Percentiles rank a stretch among this genome's conserved stretches.
Evolutionary conservation across 495 filamentous ascomycete species (phyloP).

Genomic region (Apodospora peruviana): DNA sequence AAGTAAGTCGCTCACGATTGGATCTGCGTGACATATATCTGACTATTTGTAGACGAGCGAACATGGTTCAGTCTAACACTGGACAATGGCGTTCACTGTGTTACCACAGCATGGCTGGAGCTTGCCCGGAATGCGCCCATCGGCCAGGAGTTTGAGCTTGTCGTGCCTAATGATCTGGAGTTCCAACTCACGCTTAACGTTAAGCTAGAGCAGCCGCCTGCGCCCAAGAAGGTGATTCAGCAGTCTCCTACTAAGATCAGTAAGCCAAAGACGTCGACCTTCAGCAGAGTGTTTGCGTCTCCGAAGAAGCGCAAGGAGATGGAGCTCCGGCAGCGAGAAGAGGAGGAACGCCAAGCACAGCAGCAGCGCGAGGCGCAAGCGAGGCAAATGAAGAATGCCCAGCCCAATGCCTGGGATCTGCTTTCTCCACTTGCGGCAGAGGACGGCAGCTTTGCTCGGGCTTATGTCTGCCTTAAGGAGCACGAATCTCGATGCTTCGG

Average conservation of each 20-base stretch:
- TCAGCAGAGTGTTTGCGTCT: slow-evolving; percentile 86
- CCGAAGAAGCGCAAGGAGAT: slow-evolving; percentile 93
- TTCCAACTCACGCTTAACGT: slow-evolving; percentile 96
- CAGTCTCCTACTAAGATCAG: slow-evolving; percentile 53
- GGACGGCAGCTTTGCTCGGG: slow-evolving; percentile 87
- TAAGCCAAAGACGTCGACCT: slow-evolving; percentile 71
- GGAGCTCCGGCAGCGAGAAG: slow-evolving; percentile 73
- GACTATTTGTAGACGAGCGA: slow-evolving; percentile 62
- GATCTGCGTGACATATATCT: background rate
- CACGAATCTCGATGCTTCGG: slow-evolving; percentile 84
- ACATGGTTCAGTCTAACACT: slow-evolving; percentile 91
- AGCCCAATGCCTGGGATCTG: slow-evolving; percentile 76
- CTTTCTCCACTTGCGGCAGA: slow-evolving; percentile 77
- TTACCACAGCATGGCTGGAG: slow-evolving; percentile 93
- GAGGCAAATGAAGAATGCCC: slow-evolving; percentile 46
- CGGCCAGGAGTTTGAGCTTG: slow-evolving; percentile 96
- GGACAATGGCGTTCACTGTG: slow-evolving; percentile 95
- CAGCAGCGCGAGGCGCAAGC: slow-evolving; percentile 62
- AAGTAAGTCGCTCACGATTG: slow-evolving; percentile 52
- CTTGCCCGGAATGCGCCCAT: slow-evolving; percentile 90
- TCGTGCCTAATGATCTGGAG: slow-evolving; percentile 92
- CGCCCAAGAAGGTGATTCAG: slow-evolving; percentile 37
- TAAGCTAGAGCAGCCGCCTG: slow-evolving; percentile 76
- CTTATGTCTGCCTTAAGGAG: slow-evolving; percentile 88
- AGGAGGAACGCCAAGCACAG: slow-evolving; percentile 59